Evolutionary conservation across 495 filamentous ascomycete genomes (phyloP).

Genomic region (Hypomontagnella monticulosa): DNA sequence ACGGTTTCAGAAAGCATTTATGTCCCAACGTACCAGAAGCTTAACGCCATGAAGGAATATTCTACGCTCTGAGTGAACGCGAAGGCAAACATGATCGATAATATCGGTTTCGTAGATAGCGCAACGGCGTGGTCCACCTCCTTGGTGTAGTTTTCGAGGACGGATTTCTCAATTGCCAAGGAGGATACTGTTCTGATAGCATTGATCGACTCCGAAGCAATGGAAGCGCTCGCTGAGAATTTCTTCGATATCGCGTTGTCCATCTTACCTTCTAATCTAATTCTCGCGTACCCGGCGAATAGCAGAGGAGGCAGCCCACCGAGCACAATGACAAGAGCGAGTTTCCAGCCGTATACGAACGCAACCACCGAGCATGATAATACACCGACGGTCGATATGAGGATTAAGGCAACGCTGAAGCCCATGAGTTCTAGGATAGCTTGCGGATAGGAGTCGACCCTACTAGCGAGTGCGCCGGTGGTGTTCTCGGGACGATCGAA

Average conservation of each 20-base stretch:
- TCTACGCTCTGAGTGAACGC: slow-evolving; percentile 1
- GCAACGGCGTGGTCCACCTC: not conserved
- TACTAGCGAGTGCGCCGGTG: not conserved
- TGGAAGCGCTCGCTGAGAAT: slow-evolving; percentile 37
- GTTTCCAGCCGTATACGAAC: slow-evolving; percentile 54
- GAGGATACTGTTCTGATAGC: slow-evolving; percentile 66
- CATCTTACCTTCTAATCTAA: slow-evolving; percentile 47
- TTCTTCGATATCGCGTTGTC: slow-evolving; percentile 39
- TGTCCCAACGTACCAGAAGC: not conserved
- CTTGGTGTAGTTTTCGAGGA: not conserved
- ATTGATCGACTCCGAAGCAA: slow-evolving; percentile 63
- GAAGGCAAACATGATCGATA: not conserved
- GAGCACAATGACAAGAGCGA: slow-evolving; percentile 50
- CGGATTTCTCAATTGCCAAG: slow-evolving; percentile 49
- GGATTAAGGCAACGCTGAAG: not conserved
- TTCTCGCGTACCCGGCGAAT: slow-evolving; percentile 47
- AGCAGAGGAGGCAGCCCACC: slow-evolving; percentile 44
- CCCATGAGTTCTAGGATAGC: slow-evolving; percentile 1
- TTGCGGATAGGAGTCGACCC: not conserved
- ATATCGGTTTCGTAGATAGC: not conserved
- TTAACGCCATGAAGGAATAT: not conserved
- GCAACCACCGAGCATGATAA: slow-evolving; percentile 38
- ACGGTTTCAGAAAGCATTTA: not conserved
- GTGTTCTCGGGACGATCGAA: not conserved
- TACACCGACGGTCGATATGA: slow-evolving; percentile 37